Evolutionary conservation across 106 monocot species (phyloP), one percentile per base, ranked within the genome.

Genomic region (Ottelia alismoides): DNA sequence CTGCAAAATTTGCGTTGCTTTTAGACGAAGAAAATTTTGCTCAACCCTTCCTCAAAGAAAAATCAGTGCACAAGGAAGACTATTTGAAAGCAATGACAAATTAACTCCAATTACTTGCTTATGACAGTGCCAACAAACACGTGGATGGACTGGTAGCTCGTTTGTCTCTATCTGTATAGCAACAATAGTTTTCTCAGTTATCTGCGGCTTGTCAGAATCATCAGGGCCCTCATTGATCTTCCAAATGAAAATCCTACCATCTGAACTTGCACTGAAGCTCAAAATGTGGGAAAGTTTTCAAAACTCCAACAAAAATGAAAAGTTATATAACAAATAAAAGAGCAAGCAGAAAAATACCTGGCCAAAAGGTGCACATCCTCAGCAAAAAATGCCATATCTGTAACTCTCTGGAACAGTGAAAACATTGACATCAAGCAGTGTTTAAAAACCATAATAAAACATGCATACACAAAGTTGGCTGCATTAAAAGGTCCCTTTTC

Each of bases 331-430:
- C 24, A 68, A 45, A 55, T 0, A 54, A 35, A 57, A 52, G 25
- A 31, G 18, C 30, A 17, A 66, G 2, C n/a, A 45, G 22, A 28
- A 65, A 43, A 28, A 2, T 66, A 98, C 88, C 89, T 94, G 24
- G 93, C 84, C 51, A 94, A 57, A 49, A 88, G 68, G 72, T 88
- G 88, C 49, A 94, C 93, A 78, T 94, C 88, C 54, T 94, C 93
- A 63, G 88, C 93, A 73, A 94, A 94, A 75, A 94, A 94, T 71
- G 88, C 72, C 88, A 94, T 94, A 72, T 94, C 93, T 2, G 93
- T 75, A 49, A 94, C 93, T 63, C 72, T 82, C 90, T 90, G 82
- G 16, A 51, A 47, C 44, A 28, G 52, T 1, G 22, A 27, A 53
- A 25, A n/a, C n/a, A n/a, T n/a, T n/a, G n/a, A n/a, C n/a, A n/a